These are phyloP conservation scores for Drechslerella coelobrocha DNA, from an alignment of 2,329 filamentous ascomycete species.

Conservation along the genomic window DNA sequence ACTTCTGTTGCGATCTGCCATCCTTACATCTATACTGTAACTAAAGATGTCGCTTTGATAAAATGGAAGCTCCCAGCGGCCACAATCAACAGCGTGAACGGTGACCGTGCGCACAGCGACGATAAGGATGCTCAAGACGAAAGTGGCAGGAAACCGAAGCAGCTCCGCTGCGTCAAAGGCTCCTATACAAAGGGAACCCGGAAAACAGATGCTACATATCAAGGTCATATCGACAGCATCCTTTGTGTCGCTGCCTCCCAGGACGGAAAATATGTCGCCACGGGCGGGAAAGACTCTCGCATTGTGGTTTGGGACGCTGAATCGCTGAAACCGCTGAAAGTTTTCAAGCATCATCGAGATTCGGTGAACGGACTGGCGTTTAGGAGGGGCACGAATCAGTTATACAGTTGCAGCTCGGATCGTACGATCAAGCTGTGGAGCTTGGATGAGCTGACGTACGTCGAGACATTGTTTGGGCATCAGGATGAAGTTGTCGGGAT, in stretches of 20 bases:
- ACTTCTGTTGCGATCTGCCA: conserved; percentile 80
- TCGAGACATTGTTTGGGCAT: conserved; percentile 95
- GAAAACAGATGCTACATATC: conserved; percentile 70
- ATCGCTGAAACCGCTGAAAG: conserved; percentile 76
- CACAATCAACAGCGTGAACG: conserved; percentile 53
- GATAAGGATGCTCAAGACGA: conserved; percentile 59
- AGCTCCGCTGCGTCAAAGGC: conserved; percentile 70
- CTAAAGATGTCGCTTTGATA: conserved; percentile 81
- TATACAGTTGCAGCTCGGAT: conserved; percentile 90
- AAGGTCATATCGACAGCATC: conserved; percentile 81
- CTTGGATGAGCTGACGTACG: conserved; percentile 86
- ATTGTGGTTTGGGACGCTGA: conserved; percentile 88
- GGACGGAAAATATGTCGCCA: conserved; percentile 88
- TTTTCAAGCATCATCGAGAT: conserved; percentile 91
- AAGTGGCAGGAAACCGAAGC: conserved; percentile 69
- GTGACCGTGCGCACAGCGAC: conserved; percentile 52
- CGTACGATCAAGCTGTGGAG: conserved; percentile 96
- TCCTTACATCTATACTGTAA: conserved; percentile 85
- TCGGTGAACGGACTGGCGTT: conserved; percentile 85
- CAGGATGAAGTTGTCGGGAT: conserved; percentile 89
- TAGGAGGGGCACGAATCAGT: conserved; percentile 83
- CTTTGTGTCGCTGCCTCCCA: conserved; percentile 84
- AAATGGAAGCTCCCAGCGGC: conserved; percentile 78
- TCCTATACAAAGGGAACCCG: conserved; percentile 58
- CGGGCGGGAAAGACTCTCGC: conserved; percentile 82